A percentile compares a stretch with the other conserved stretches of the same genome.
These are phyloP conservation scores for Ceratocystis colombiana DNA, from an alignment of 2,329 filamentous ascomycete species.

Conservation along the genomic window DNA sequence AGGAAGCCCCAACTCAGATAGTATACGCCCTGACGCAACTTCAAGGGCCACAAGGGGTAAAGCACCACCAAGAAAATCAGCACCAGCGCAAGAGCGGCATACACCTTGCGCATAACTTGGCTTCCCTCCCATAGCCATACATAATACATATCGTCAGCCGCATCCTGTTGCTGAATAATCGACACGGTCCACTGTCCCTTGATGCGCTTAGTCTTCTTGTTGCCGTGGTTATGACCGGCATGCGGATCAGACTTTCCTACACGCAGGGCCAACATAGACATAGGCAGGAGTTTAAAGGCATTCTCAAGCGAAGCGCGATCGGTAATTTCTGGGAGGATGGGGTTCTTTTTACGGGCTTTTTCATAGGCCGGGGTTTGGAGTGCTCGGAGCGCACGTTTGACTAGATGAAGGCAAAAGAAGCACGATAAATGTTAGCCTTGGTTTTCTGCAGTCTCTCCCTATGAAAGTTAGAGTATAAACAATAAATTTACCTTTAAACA, in stretches of 20 bases:
- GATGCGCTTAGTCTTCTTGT: slow-evolving; percentile 72
- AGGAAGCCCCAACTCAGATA: slow-evolving; percentile 93
- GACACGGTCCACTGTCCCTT: slow-evolving; percentile 95
- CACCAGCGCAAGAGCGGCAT: slow-evolving; percentile 71
- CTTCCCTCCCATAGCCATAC: slow-evolving; percentile 93
- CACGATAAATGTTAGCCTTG: slow-evolving; percentile 8
- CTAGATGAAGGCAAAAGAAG: slow-evolving; percentile 38
- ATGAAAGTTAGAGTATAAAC: background rate
- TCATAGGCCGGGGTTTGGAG: slow-evolving; percentile 81
- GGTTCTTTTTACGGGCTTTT: slow-evolving; percentile 83
- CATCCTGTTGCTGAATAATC: slow-evolving; percentile 93
- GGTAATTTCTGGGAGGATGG: slow-evolving; percentile 74
- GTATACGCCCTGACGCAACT: slow-evolving; percentile 88
- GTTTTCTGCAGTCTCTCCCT: background rate
- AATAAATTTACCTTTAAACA: slow-evolving; percentile 68
- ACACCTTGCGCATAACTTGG: slow-evolving; percentile 87
- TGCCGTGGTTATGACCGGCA: slow-evolving; percentile 54
- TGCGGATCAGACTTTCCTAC: slow-evolving; percentile 66
- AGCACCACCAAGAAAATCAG: slow-evolving; percentile 81
- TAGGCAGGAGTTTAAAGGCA: slow-evolving; percentile 84
- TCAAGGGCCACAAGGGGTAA: slow-evolving; percentile 92
- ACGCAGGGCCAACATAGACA: slow-evolving; percentile 86
- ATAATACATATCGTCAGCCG: slow-evolving; percentile 79
- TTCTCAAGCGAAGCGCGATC: slow-evolving; percentile 86
- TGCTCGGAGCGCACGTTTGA: slow-evolving; percentile 89